phyloP scores from a whole-genome alignment of 192 early-diverging fungal genomes.

The Entrophospora sp. region DNA sequence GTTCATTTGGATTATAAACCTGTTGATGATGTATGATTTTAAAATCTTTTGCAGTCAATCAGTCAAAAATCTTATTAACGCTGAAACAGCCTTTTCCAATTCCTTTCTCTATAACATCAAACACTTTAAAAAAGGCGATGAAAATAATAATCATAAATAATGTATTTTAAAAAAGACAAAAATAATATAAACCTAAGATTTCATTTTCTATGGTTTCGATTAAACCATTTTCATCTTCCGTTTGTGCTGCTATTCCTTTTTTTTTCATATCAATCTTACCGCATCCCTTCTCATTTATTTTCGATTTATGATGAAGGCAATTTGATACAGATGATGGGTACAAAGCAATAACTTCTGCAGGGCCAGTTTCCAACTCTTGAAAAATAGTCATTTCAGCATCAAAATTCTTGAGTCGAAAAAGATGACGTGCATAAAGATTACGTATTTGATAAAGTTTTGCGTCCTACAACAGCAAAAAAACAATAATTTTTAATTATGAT shows the following conservation, averaged over 20 bases:
- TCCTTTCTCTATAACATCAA: conserved; percentile 43
- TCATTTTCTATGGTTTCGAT: conserved; percentile 1
- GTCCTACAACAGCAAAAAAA: conserved; percentile 20
- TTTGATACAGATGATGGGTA: conserved; percentile 65
- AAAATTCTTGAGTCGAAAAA: conserved; percentile 56
- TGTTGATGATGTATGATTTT: conserved; percentile 32
- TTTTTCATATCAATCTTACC: too few relatives aligned
- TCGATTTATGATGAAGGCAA: conserved; percentile 28
- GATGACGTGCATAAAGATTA: conserved; percentile 58
- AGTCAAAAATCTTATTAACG: conserved; percentile 81
- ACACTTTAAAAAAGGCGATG: neutral
- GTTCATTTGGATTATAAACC: conserved; percentile 24
- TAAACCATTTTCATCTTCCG: neutral
- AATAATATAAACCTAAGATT: neutral
- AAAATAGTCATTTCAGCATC: conserved; percentile 61
- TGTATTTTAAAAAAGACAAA: neutral
- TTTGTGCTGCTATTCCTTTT: neutral
- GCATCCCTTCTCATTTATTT: neutral
- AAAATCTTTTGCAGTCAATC: conserved; percentile 72
- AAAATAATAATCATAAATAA: neutral
- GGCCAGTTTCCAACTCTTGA: conserved; percentile 53
- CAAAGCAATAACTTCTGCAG: conserved; percentile 58
- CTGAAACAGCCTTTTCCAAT: conserved; percentile 47
- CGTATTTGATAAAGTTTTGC: conserved; percentile 55
- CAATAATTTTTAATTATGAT: neutral